These are phyloP conservation scores for Cytospora piceicola DNA, from an alignment of 2,329 filamentous ascomycete species.

Conservation along the genomic window DNA sequence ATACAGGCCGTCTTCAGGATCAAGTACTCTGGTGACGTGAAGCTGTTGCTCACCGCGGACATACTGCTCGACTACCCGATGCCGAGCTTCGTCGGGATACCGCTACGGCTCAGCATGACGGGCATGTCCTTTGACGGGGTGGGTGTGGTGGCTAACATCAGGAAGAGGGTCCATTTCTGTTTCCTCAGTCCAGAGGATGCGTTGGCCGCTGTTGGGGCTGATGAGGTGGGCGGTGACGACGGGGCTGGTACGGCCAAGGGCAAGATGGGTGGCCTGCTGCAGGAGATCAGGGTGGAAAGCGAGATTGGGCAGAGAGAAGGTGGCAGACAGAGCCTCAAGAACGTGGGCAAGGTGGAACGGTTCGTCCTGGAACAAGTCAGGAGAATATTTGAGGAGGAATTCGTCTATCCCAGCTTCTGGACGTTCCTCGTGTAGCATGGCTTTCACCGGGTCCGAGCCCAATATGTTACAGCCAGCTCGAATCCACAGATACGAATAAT, in stretches of 20 bases:
- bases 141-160: constrained; percentile 88
- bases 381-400: constrained; percentile 97
- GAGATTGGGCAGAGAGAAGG: constrained; percentile 93
- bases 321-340: constrained; percentile 94
- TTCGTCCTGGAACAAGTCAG: constrained; percentile 97
- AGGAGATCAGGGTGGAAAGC: constrained; percentile 94
- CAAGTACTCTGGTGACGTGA: constrained; percentile 84
- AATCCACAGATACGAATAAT: not conserved
- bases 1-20: constrained; percentile 92
- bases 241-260: constrained; percentile 38
- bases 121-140: constrained; percentile 95
- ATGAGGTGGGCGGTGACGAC: constrained; percentile 45
- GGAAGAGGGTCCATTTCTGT: constrained; percentile 88
- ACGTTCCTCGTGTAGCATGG: constrained; percentile 78
- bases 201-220: constrained; percentile 66
- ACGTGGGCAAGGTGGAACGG: constrained; percentile 97
- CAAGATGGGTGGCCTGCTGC: constrained; percentile 74
- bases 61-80: constrained; percentile 97
- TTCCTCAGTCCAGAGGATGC: constrained; percentile 94
- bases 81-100: constrained; percentile 96
- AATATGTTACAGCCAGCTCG: not conserved
- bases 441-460: not conserved
- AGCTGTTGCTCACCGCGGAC: constrained; percentile 87
- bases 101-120: constrained; percentile 91
- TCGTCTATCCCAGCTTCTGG: constrained; percentile 98